A percentile compares a stretch with the other conserved stretches of the same genome.
phyloP scores from a whole-genome alignment of 345 rosid species.

The Syzygium aromaticum region DNA sequence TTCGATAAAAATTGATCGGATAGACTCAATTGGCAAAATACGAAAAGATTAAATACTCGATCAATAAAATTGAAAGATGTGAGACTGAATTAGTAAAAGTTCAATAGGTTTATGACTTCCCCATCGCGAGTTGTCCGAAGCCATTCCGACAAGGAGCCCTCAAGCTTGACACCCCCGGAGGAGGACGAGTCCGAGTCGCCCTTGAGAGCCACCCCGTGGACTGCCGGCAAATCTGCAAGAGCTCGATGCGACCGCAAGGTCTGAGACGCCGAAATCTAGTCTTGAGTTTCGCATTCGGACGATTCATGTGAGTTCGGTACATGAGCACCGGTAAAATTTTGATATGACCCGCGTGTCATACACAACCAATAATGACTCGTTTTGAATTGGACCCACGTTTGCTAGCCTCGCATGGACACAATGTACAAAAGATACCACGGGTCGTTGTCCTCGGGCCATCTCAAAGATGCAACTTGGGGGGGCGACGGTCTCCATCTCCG shows the following conservation, averaged over 20 bases:
- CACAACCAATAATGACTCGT: neutral
- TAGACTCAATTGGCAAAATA: too few relatives aligned
- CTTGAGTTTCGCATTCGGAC: neutral
- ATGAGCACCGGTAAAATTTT: rapidly evolving
- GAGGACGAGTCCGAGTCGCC: too few relatives aligned
- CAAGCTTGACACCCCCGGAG: too few relatives aligned
- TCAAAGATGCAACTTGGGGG: too few relatives aligned
- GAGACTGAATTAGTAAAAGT: too few relatives aligned
- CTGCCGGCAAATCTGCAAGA: rapidly evolving
- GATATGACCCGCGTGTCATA: neutral
- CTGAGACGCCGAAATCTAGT: rapidly evolving
- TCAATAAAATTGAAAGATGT: too few relatives aligned
- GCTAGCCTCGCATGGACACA: neutral
- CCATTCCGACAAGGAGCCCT: too few relatives aligned
- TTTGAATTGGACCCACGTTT: neutral
- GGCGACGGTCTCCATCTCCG: neutral
- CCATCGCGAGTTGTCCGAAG: too few relatives aligned
- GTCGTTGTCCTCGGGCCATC: neutral
- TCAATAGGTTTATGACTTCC: too few relatives aligned
- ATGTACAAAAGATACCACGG: neutral
- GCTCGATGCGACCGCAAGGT: rapidly evolving
- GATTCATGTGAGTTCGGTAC: neutral
- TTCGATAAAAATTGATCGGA: too few relatives aligned
- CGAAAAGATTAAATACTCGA: too few relatives aligned
- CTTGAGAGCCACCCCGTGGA: neutral